Conservation (phyloP, 768 basidiomycete species). For the Suillus sp. region DNA sequence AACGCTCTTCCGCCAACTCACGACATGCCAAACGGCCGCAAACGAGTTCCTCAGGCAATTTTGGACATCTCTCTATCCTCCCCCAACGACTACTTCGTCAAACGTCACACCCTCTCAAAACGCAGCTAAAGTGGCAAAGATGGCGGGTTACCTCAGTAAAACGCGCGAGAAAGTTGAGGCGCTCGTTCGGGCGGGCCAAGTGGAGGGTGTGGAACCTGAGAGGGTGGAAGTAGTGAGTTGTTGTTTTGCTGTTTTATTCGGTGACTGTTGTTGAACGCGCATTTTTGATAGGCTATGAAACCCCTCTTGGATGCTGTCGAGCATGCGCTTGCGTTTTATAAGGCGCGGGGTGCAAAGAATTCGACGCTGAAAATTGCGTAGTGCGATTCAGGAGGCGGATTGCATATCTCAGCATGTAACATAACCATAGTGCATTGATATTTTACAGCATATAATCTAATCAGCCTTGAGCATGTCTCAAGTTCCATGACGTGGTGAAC, state of each 20-base stretch:
- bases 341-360: slow-evolving; percentile 36
- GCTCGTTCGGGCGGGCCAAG: slow-evolving; percentile 63
- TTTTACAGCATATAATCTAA: slow-evolving; percentile 13
- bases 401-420: slow-evolving; percentile 4
- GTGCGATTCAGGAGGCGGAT: background rate
- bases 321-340: slow-evolving; percentile 66
- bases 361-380: slow-evolving; percentile 5
- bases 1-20: slow-evolving; percentile 77
- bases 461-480: background rate
- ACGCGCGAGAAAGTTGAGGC: slow-evolving; percentile 83
- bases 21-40: slow-evolving; percentile 87
- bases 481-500: background rate
- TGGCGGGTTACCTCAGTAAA: slow-evolving; percentile 79
- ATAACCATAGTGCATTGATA: slow-evolving; percentile 9
- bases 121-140: slow-evolving; percentile 78
- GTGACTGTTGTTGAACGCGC: slow-evolving; percentile 1
- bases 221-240: slow-evolving; percentile 65
- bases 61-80: slow-evolving; percentile 87
- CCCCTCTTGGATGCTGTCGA: slow-evolving; percentile 74
- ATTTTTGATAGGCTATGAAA: slow-evolving; percentile 63
- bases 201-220: slow-evolving; percentile 60
- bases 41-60: slow-evolving; percentile 97
- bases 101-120: slow-evolving; percentile 66
- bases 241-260: slow-evolving; percentile 4
- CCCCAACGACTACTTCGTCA: slow-evolving; percentile 51